Evolutionary conservation across 2,329 filamentous ascomycete genomes (phyloP).

Genomic region (Chaetomiaceae sp.): DNA sequence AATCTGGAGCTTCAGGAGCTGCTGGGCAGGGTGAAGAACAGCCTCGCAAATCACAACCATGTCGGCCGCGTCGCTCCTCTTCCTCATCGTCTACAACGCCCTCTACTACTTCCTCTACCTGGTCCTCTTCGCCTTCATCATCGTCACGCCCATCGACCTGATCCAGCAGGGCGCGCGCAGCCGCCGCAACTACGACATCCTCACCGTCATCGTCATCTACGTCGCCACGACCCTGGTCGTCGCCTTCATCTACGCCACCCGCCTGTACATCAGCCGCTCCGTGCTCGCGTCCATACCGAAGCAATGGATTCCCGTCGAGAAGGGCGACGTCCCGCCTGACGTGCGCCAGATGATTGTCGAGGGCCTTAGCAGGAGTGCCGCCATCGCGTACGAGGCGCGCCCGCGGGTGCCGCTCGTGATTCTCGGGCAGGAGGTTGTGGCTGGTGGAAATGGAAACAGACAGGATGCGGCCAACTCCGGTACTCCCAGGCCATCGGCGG

Average conservation of each 20-base stretch:
- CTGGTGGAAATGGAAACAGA: conserved; percentile 2
- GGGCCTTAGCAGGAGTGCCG: conserved; percentile 69
- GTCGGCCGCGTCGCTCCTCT: conserved; percentile 52
- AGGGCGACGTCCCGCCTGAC: conserved; percentile 70
- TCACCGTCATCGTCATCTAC: conserved; percentile 74
- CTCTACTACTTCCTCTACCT: conserved; percentile 74
- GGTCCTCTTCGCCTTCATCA: conserved; percentile 66
- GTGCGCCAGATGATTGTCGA: conserved; percentile 73
- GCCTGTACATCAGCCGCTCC: conserved; percentile 82
- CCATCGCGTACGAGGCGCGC: conserved; percentile 72
- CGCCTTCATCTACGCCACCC: conserved; percentile 70
- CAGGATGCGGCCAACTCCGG: conserved; percentile 1
- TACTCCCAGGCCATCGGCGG: conserved; percentile 6
- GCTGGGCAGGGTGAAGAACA: not conserved
- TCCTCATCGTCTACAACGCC: conserved; percentile 75
- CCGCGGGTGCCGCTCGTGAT: conserved; percentile 51
- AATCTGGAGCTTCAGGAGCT: conserved; percentile 9
- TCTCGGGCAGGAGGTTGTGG: not conserved
- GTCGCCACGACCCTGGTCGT: conserved; percentile 66
- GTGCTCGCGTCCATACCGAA: conserved; percentile 81
- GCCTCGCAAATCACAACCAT: conserved; percentile 33
- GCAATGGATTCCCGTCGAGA: conserved; percentile 78
- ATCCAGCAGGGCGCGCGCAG: conserved; percentile 71
- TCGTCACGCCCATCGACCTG: conserved; percentile 75
- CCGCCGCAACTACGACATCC: conserved; percentile 70